Base-by-base conservation (phyloP, 352 stramenopile species). In the Globisporangium recalcitrans region DNA sequence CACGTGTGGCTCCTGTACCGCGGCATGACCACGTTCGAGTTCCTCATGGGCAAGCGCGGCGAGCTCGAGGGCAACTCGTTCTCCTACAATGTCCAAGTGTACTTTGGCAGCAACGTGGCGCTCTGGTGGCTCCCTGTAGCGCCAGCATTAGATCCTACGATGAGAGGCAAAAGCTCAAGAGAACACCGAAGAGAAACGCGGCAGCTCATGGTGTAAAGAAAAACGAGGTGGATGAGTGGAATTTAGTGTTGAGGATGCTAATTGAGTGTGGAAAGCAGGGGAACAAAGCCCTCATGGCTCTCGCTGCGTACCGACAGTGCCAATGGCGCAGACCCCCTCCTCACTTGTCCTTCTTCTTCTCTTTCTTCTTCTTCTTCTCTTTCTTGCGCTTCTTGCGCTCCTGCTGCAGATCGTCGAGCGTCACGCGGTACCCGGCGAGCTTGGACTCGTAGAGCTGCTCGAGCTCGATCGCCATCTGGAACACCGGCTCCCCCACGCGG, bases 361-460 rank as follows among this genome's bases (percentile, higher is more conserved):
- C 78, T 73, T 93, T 95, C 48, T 90, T 79, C 65, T 95, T 93
- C 74, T 95, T 95, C 74, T 93, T 92, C 22, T 92, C 82, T 60
- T 93, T 93, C 69, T 93, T 95, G 69, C 81, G 84, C 68, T 91
- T 93, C 71, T 95, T 93, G 61, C 81, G 82, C 61, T 92, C 80
- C 58, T 82, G 75, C 55, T 90, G 76, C 42, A 94, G 53, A 19
- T 91, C 82, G 13, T 94, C 85, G n/a, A 91, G 85, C 62, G 80
- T 87, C 24, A 76, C 72, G 38, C 71, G 75, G 72, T 92, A 94
- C 0, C 62, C 64, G 46, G 65, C 47, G 42, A 92, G 64, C 67
- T 92, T 94, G 8, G 74, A 77, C 59, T 80, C 76, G 60, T 90
- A 94, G 16, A 91, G 71, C 69, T 85, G 70, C 63, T 92, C 79